A percentile compares a stretch with the other conserved stretches of the same genome.
phyloP scores from a whole-genome alignment of 495 filamentous ascomycete species.

The Penicillium coffeae region DNA sequence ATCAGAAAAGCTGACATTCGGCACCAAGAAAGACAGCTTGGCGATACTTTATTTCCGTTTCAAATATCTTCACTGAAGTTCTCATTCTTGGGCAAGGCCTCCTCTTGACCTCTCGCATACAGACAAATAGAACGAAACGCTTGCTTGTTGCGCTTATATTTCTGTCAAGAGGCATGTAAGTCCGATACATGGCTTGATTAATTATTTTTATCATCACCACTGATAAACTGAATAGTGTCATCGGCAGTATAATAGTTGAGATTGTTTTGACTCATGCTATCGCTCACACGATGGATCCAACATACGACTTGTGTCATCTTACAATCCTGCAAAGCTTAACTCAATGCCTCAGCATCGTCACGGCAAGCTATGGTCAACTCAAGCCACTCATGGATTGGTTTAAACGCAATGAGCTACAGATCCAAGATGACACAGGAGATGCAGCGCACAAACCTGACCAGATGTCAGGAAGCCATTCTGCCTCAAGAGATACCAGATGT shows the following conservation, averaged over 20 bases:
- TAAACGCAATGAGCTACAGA: no score
- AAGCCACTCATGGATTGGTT: conserved; percentile 20
- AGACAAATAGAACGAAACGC: conserved; percentile 13
- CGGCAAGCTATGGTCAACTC: conserved; percentile 23
- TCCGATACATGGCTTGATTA: not conserved
- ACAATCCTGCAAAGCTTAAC: conserved; percentile 15
- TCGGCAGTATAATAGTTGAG: conserved; percentile 9
- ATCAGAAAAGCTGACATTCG: not conserved
- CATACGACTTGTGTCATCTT: conserved; percentile 16
- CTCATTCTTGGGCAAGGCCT: conserved; percentile 18
- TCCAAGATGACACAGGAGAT: no score
- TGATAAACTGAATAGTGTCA: conserved; percentile 12
- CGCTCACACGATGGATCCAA: conserved; percentile 9
- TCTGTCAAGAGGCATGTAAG: conserved; percentile 14
- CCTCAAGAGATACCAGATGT: no score
- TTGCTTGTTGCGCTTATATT: conserved; percentile 21
- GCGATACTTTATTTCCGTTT: conserved; percentile 15
- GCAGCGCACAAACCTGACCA: no score
- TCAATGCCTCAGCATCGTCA: conserved; percentile 20
- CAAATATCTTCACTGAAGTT: conserved; percentile 21
- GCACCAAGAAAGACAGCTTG: conserved; percentile 19
- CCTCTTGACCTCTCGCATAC: conserved; percentile 18
- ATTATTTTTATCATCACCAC: not conserved
- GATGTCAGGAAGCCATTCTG: no score
- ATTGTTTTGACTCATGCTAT: conserved; percentile 6